Evolutionary conservation across 352 stramenopile species (phyloP), one percentile per base, ranked within the genome.

Genomic region (Thalassiosira hispida): DNA sequence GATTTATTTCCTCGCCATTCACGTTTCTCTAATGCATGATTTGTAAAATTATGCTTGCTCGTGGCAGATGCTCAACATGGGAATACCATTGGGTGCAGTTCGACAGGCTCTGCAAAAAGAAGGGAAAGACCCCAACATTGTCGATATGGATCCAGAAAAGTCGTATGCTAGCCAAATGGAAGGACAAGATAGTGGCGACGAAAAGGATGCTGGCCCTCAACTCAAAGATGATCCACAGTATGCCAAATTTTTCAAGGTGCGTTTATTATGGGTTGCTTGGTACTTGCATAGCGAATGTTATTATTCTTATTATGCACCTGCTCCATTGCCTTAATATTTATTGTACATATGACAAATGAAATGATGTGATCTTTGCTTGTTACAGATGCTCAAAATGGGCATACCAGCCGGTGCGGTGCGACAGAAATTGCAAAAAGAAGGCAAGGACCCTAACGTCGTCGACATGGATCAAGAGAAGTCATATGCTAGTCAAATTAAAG

Each of bases 361-460:
- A 3, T 38, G 31, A 38, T 38, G 31, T 75, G 97, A 97, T 82
- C 90, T 22, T 14, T 59, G 6, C 4, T 35, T 47, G 14, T 57
- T 8, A 2, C 7, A 87, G 66, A 98, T 98, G 96, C 76, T 97
- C 16, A 89, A 95, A 33, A 90, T 97, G 69, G 95, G 95, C 9
- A 94, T 95, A 5, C 94, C 91, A 4, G 86, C 91, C 60, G 89
- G 95, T 67, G 95, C 95, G 12, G 92, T 97, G 16, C 91, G 92
- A 42, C 93, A 98, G 60, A 97, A 97, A 52, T 87, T 98, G 73
- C 61, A 88, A 20, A 95, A 95, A 88, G 95, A 98, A 77, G 96
- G 95, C 23, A 87, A 86, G 35, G 86, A 92, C 40, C 78, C 86
- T 20, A 64, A 64, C 5, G 77, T 89, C 16, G 77, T 91, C 35